These are phyloP conservation scores for Termitomyces sp. DNA, from an alignment of 768 basidiomycete genomes.

Conservation along the genomic window DNA sequence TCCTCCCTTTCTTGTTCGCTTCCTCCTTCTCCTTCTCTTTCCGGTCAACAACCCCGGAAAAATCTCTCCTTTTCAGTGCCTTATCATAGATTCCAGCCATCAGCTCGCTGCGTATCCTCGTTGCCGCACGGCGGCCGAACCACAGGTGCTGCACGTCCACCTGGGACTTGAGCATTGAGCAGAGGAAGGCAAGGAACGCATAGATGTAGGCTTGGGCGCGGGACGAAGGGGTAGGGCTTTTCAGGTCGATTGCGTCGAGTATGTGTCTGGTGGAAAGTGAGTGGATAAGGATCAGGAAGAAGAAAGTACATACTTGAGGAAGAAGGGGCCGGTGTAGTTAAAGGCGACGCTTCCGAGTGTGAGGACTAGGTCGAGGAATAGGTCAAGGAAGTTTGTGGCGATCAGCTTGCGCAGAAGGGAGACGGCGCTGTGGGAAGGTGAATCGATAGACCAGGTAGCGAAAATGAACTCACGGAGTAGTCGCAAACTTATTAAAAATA, in stretches of 20 bases:
- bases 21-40: constrained; percentile 24
- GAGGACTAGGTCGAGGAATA: constrained; percentile 57
- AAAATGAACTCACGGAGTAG: constrained; percentile 20
- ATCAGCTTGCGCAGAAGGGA: constrained; percentile 39
- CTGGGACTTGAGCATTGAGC: constrained; percentile 55
- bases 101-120: constrained; percentile 70
- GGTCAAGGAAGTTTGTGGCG: constrained; percentile 41
- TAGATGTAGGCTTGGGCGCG: constrained; percentile 54
- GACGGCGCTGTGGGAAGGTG: constrained; percentile 4
- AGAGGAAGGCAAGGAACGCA: constrained; percentile 69
- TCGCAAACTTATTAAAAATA: constrained; percentile 49
- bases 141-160: constrained; percentile 74
- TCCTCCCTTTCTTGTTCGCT: constrained; percentile 18
- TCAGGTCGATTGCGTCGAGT: constrained; percentile 47
- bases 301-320: constrained; percentile 48
- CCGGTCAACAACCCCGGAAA: constrained; percentile 67
- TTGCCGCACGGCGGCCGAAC: constrained; percentile 72
- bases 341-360: constrained; percentile 68
- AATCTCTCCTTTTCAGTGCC: constrained; percentile 77
- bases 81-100: constrained; percentile 90
- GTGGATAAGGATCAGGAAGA: background rate
- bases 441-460: background rate
- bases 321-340: constrained; percentile 80
- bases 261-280: constrained; percentile 34
- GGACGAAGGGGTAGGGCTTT: constrained; percentile 31